Evolutionary conservation across 2,329 filamentous ascomycete genomes (phyloP).

Genomic region (Cercospora zeina): DNA sequence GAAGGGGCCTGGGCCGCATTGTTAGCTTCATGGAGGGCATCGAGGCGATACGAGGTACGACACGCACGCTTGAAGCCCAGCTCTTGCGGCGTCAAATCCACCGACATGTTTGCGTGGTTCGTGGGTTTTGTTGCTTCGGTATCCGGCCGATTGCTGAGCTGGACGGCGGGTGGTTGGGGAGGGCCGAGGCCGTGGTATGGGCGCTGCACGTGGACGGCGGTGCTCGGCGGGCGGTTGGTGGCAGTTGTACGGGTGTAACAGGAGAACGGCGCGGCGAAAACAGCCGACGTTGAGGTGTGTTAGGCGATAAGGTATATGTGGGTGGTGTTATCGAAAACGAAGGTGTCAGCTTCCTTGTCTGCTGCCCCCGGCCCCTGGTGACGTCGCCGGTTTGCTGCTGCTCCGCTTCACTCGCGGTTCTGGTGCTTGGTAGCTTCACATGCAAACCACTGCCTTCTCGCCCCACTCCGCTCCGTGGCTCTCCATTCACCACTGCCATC

Average conservation of each 20-base stretch:
- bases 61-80: conserved; percentile 87
- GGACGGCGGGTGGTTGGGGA: conserved; percentile 8
- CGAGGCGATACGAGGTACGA: conserved; percentile 6
- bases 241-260: conserved; percentile 7
- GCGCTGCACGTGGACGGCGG: not conserved
- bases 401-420: not conserved
- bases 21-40: conserved; percentile 21
- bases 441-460: not conserved
- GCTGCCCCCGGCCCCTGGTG: not conserved
- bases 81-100: conserved; percentile 89
- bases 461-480: not conserved
- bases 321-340: not conserved
- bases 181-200: conserved; percentile 4
- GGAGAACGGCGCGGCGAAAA: conserved; percentile 1
- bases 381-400: not conserved
- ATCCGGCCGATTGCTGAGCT: conserved; percentile 13
- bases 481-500: conserved; percentile 1
- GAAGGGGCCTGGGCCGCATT: conserved; percentile 57
- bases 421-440: not conserved
- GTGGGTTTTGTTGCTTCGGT: conserved; percentile 11
- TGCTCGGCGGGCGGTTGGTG: not conserved
- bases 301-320: not conserved
- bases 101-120: conserved; percentile 68
- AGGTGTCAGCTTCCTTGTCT: not conserved
- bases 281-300: not conserved